Percentiles rank a stretch among this genome's conserved stretches.
These are phyloP conservation scores for Emmonsiellopsis sp. DNA, from an alignment of 2,329 filamentous ascomycete genomes.

Conservation along the genomic window DNA sequence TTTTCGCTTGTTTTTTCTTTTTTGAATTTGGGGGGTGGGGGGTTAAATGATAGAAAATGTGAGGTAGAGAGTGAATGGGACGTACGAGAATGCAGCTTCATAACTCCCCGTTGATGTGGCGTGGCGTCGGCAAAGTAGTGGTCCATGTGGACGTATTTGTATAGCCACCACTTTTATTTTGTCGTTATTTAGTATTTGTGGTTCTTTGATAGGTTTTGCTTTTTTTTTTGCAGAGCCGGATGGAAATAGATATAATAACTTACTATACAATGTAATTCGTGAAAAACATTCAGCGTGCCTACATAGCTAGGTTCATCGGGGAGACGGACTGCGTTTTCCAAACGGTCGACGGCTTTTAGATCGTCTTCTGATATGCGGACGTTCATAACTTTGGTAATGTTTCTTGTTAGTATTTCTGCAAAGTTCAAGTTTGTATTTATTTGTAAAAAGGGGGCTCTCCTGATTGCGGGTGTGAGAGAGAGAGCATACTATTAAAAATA, in stretches of 20 bases:
- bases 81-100: conserved; percentile 1
- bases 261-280: conserved; percentile 1
- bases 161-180: background rate
- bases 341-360: background rate
- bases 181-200: background rate
- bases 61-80: background rate
- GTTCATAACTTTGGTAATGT: background rate
- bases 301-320: background rate
- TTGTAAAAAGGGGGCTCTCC: too few relatives aligned
- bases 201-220: background rate
- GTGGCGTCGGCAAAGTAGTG: conserved; percentile 1
- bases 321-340: background rate
- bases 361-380: background rate
- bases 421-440: background rate
- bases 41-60: too few relatives aligned
- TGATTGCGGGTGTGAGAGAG: background rate
- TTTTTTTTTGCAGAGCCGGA: too few relatives aligned
- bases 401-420: background rate
- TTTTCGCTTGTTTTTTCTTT: background rate
- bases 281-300: background rate
- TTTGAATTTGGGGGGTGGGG: background rate
- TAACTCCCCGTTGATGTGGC: background rate
- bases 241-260: background rate
- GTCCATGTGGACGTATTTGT: background rate
- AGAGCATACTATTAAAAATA: background rate